Evolutionary conservation across 139 green algal genomes (phyloP).

Genomic region (Tetradesmus lagerheimii): DNA sequence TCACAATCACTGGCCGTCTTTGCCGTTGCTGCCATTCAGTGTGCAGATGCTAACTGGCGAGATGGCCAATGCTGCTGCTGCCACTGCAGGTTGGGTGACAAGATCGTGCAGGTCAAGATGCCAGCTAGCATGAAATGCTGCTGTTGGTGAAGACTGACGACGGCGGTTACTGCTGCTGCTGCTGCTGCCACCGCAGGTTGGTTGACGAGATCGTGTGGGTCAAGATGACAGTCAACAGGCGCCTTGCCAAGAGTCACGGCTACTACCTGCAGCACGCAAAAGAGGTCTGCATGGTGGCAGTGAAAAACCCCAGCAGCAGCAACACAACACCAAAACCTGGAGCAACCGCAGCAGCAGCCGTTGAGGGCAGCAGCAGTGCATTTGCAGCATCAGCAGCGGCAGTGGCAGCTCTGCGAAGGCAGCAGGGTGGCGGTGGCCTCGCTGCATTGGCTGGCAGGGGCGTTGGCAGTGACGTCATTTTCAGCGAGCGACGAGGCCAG

Average conservation of each 20-base stretch:
- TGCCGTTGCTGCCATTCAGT: too few species aligned
- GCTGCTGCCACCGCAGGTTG: constrained; percentile 62
- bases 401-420: constrained; percentile 36
- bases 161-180: not conserved
- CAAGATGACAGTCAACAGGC: constrained; percentile 94
- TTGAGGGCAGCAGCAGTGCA: constrained; percentile 49
- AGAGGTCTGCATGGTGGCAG: constrained; percentile 89
- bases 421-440: not conserved
- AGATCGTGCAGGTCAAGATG: too few species aligned
- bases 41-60: too few species aligned
- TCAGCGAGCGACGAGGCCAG: constrained; percentile 89
- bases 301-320: constrained; percentile 58
- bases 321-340: not conserved
- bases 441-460: constrained; percentile 23
- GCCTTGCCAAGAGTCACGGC: constrained; percentile 94
- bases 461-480: constrained; percentile 88
- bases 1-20: too few species aligned
- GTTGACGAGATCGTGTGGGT: constrained; percentile 98
- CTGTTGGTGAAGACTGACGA: too few species aligned
- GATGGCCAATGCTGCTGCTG: too few species aligned
- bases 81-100: too few species aligned
- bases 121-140: too few species aligned
- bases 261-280: constrained; percentile 98
- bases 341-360: not conserved
- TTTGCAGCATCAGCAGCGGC: constrained; percentile 44